A percentile compares a stretch with the other conserved stretches of the same genome.
Conservation (phyloP, 164 flowering plant genomes). For the Liriodendron chinense region DNA sequence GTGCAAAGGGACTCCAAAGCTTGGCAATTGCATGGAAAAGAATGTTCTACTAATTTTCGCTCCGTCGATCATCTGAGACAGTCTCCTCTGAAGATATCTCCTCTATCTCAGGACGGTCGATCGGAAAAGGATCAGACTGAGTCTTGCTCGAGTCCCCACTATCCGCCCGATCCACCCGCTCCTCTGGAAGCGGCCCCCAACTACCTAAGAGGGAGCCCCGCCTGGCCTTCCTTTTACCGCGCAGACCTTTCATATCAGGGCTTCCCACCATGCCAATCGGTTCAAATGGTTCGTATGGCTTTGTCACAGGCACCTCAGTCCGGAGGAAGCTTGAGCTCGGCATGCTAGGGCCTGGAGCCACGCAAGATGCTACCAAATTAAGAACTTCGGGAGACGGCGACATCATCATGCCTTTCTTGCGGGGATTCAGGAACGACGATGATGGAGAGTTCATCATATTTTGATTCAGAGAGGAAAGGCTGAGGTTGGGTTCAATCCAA, state of each 20-base stretch:
- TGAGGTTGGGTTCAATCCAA: conserved; percentile 37
- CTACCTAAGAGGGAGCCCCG: conserved; percentile 17
- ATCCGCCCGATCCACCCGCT: conserved; percentile 21
- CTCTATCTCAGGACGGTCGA: conserved; percentile 27
- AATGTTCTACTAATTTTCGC: conserved; percentile 32
- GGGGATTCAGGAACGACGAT: conserved; percentile 17
- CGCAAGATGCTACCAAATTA: conserved; percentile 61
- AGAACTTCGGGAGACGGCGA: conserved; percentile 72
- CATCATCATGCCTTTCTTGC: conserved; percentile 34
- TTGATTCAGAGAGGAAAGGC: conserved; percentile 27
- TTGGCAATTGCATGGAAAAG: conserved; percentile 5
- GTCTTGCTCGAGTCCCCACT: conserved; percentile 60
- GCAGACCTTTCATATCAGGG: conserved; percentile 18
- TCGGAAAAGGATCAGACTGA: conserved; percentile 35
- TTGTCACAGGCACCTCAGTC: conserved; percentile 25
- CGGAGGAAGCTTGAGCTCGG: conserved; percentile 29
- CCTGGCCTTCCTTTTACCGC: conserved; percentile 22
- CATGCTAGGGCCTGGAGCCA: conserved; percentile 44
- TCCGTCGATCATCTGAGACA: conserved; percentile 47
- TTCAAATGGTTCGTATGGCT: conserved; percentile 7
- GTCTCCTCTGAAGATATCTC: conserved; percentile 65
- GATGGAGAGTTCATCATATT: conserved; percentile 25
- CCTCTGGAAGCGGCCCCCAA: conserved; percentile 16
- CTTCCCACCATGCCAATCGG: conserved; percentile 17
- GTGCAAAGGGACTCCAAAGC: conserved; percentile 9